Base-by-base conservation (phyloP, 305 asterid species). In the Rubia peregrina region DNA sequence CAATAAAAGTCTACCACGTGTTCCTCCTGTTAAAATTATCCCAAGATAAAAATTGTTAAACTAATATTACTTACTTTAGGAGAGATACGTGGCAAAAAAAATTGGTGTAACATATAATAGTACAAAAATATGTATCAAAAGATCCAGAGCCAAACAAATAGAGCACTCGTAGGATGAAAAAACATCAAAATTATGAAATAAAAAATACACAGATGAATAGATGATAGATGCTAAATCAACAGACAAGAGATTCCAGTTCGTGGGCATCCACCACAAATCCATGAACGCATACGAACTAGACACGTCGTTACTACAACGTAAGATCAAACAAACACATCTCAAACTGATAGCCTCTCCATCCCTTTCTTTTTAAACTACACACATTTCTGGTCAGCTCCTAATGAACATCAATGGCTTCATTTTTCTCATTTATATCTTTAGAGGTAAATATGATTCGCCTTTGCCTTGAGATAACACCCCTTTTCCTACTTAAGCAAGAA, bases 271-370 rank as follows among this genome's bases (percentile, higher is more conserved):
- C 65, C 49, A 6, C 56, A n/a, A 19, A 72, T 41, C 61, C 70
- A 73, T 80, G 80, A 78, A 80, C 60, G 74, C 79, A 67, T 74
- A 68, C 83, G 79, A 76, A 81, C 80, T 67, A 76, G 81, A 76
- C 22, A 17, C 48, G 72, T 62, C 33, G 48, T 14, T 75, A 79
- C 67, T 67, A 33, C 26, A 67, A 62, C 30, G 46, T 26, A 63
- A 3, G 44, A 30, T 36, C 13, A 36, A 51, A 16, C 11, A 67
- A 62, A 68, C 22, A 36, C 59, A 53, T 38, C 22, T 41, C 12
- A 63, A 51, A 62, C 61, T 21, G 7, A 7, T 10, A 48, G 38
- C 42, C 24, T 16, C 68, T 17, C 40, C 61, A 38, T 74, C 67
- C 4, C 65, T 5, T 22, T 9, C 2, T 51, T 21, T 51, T 17